Conservation (phyloP, 768 basidiomycete genomes). For the Kwoniella botswanensis region DNA sequence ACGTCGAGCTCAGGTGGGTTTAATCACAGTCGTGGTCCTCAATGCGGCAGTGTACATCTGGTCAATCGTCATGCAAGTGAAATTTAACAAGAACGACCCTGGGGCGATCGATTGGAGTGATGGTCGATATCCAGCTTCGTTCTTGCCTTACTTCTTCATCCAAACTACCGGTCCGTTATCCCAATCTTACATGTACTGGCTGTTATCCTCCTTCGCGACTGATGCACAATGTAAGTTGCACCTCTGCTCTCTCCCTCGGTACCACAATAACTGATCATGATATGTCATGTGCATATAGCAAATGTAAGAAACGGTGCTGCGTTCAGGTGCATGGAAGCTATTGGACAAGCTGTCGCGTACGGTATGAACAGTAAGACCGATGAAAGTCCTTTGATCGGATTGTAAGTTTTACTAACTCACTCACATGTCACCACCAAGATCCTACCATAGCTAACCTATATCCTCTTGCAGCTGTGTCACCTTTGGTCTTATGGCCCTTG, state of each 20-base stretch:
- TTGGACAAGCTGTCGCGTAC: constrained; percentile 40
- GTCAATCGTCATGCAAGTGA: constrained; percentile 12
- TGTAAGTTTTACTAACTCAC: constrained; percentile 4
- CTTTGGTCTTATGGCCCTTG: constrained; percentile 22
- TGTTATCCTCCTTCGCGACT: constrained; percentile 41
- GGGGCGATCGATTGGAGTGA: constrained; percentile 16
- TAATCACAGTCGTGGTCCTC: constrained; percentile 8
- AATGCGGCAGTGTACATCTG: constrained; percentile 19
- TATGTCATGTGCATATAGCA: neutral
- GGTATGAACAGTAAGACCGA: constrained; percentile 28
- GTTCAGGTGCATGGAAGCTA: constrained; percentile 45
- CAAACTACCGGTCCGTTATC: constrained; percentile 28
- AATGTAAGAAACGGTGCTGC: constrained; percentile 41
- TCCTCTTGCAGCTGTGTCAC: constrained; percentile 21
- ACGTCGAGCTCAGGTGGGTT: constrained; percentile 6
- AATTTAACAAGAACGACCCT: constrained; percentile 17
- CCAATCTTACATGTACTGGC: constrained; percentile 46
- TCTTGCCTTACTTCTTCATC: constrained; percentile 29
- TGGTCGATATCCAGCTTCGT: constrained; percentile 7
- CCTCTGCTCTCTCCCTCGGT: neutral
- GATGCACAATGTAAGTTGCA: constrained; percentile 28
- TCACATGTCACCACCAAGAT: too few relatives aligned
- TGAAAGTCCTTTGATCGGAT: constrained; percentile 21
- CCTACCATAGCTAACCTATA: neutral
- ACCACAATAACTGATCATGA: neutral